Evolutionary conservation across 352 stramenopile species (phyloP).

Genomic region (Halophytophthora batemanensis): DNA sequence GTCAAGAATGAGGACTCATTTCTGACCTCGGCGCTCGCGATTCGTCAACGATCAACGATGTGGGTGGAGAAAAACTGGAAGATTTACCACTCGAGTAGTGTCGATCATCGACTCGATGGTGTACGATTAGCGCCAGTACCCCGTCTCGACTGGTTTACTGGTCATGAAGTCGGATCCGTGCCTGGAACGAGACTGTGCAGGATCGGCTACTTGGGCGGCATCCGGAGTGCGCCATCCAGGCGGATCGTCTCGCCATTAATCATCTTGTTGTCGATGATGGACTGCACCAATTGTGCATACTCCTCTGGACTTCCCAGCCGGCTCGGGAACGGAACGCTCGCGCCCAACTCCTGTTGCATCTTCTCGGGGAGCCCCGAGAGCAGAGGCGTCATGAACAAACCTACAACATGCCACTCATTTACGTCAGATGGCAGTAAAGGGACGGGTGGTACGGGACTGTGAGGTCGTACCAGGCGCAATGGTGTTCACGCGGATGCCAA

Average conservation of each 20-base stretch:
- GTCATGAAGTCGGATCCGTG: too few relatives aligned
- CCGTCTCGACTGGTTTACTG: too few relatives aligned
- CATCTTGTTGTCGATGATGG: constrained; percentile 98
- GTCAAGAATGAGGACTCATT: too few relatives aligned
- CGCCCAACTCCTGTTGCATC: constrained; percentile 91
- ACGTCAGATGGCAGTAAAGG: too few relatives aligned
- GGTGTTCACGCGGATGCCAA: constrained; percentile 96
- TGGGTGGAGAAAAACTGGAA: too few relatives aligned
- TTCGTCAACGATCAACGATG: too few relatives aligned
- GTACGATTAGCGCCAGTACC: too few relatives aligned
- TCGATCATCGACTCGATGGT: too few relatives aligned
- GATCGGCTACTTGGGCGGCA: constrained; percentile 91
- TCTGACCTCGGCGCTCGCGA: too few relatives aligned
- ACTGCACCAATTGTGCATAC: constrained; percentile 93
- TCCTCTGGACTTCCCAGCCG: constrained; percentile 94
- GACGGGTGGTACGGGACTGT: too few relatives aligned
- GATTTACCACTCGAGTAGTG: too few relatives aligned
- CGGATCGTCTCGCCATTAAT: constrained; percentile 98
- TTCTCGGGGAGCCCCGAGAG: constrained; percentile 94
- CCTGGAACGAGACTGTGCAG: too few relatives aligned
- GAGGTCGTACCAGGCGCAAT: constrained; percentile 91
- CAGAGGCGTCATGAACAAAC: constrained; percentile 96
- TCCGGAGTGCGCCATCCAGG: constrained; percentile 96
- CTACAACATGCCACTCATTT: constrained; percentile 16
- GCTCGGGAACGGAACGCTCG: constrained; percentile 94